A percentile compares a stretch with the other conserved stretches of the same genome.
Conservation (phyloP, 495 filamentous ascomycete species). For the Cairneyella variabilis region DNA sequence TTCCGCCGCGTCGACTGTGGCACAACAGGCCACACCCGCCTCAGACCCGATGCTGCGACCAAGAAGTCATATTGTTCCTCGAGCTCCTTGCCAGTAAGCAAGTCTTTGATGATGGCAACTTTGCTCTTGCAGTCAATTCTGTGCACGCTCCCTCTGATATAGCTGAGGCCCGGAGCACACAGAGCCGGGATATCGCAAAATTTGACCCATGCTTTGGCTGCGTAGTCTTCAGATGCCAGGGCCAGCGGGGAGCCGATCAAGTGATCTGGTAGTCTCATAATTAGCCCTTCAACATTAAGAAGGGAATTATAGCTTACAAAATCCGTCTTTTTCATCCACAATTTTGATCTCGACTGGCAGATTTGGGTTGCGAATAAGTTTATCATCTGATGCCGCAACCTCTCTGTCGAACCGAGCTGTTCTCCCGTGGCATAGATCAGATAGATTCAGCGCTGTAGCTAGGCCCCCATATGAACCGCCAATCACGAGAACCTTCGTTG, state of each 20-base stretch:
- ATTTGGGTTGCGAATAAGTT: conserved; percentile 22
- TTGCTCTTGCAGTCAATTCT: conserved; percentile 49
- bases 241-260: conserved; percentile 63
- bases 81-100: conserved; percentile 27
- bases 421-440: conserved; percentile 52
- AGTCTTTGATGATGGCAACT: conserved; percentile 36
- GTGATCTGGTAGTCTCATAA: conserved; percentile 34
- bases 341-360: conserved; percentile 59
- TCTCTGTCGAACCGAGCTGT: conserved; percentile 28
- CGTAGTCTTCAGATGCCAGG: conserved; percentile 50
- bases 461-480: conserved; percentile 67
- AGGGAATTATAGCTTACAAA: conserved; percentile 43
- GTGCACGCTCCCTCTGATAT: conserved; percentile 54
- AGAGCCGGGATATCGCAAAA: conserved; percentile 58
- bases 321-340: conserved; percentile 68
- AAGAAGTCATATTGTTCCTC: conserved; percentile 59
- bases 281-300: background rate
- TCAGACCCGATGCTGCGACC: conserved; percentile 56
- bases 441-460: conserved; percentile 53
- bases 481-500: conserved; percentile 43
- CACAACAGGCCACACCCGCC: conserved; percentile 58
- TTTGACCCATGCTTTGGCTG: conserved; percentile 56
- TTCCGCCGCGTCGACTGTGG: conserved; percentile 51
- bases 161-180: conserved; percentile 43
- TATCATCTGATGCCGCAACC: too few species aligned